Percentiles rank a stretch among this genome's conserved stretches.
These are phyloP conservation scores for Dictyostelium brefeldianum DNA, from an alignment of 78 protist species.

Conservation along the genomic window DNA sequence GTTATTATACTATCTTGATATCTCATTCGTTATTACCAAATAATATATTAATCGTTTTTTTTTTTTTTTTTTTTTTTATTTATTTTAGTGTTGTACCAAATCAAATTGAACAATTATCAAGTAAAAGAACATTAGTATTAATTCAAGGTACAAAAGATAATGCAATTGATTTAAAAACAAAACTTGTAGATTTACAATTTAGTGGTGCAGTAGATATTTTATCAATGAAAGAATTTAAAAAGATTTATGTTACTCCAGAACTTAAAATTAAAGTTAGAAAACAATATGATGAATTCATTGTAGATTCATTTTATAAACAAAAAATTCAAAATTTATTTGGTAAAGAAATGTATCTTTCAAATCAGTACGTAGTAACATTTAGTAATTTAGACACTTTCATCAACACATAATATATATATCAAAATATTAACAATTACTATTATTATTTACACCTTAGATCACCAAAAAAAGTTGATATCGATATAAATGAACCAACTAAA, in stretches of 20 bases:
- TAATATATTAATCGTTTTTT: no score
- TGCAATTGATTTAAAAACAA: not conserved
- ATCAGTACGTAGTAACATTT: not conserved
- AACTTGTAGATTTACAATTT: not conserved
- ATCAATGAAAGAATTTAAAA: constrained; percentile 1
- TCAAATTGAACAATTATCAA: not conserved
- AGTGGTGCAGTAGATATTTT: not conserved
- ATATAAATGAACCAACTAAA: not conserved
- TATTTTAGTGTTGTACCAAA: not conserved
- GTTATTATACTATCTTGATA: not conserved
- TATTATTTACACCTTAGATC: not conserved
- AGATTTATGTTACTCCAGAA: not conserved
- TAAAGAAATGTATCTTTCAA: not conserved
- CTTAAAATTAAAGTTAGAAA: not conserved
- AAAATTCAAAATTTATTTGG: not conserved
- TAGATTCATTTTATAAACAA: not conserved
- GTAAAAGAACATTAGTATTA: not conserved
- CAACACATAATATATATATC: not conserved
- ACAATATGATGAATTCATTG: not conserved
- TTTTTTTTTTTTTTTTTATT: not conserved
- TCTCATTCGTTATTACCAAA: no score
- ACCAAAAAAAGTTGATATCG: not conserved
- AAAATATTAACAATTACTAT: not conserved
- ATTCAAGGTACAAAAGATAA: constrained; percentile 5
- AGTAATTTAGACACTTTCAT: no score